Evolutionary conservation across 148 eudicot genomes (phyloP).

Genomic region (Heliamphora exappendiculata): DNA sequence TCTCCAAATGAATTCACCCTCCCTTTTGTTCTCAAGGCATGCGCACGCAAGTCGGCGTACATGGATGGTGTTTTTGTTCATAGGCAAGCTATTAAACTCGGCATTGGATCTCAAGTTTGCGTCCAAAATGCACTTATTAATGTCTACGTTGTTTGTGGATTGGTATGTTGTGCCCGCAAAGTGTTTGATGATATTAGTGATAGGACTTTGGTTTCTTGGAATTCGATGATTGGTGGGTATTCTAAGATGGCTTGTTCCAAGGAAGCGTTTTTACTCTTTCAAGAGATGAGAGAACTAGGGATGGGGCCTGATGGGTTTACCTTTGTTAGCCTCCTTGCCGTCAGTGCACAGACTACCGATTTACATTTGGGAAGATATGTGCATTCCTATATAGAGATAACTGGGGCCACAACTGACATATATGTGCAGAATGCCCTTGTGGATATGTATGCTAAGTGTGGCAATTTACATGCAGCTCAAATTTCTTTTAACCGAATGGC

Average conservation of each 20-base stretch:
- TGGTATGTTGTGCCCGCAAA: slow-evolving; percentile 17
- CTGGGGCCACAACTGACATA: slow-evolving; percentile 17
- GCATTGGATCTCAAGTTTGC: slow-evolving; percentile 22
- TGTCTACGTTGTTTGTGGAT: slow-evolving; percentile 26
- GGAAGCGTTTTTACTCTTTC: slow-evolving; percentile 28
- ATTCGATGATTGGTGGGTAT: slow-evolving; percentile 41
- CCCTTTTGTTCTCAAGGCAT: slow-evolving; percentile 38
- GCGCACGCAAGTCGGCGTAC: slow-evolving; percentile 11
- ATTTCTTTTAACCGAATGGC: slow-evolving; percentile 22
- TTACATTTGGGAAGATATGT: slow-evolving; percentile 21
- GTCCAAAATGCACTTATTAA: slow-evolving; percentile 29
- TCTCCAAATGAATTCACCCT: slow-evolving; percentile 33
- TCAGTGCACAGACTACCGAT: slow-evolving; percentile 25
- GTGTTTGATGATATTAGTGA: slow-evolving; percentile 27
- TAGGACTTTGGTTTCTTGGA: slow-evolving; percentile 37
- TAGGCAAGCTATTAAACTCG: slow-evolving; percentile 24
- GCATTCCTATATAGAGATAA: slow-evolving; percentile 24
- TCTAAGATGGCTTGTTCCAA: slow-evolving; percentile 21
- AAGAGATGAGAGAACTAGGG: slow-evolving; percentile 25
- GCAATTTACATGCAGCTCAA: slow-evolving; percentile 26
- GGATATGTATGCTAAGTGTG: slow-evolving; percentile 46
- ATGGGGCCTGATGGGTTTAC: slow-evolving; percentile 31
- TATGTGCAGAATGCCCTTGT: slow-evolving; percentile 36
- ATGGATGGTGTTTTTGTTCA: slow-evolving; percentile 22
- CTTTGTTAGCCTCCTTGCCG: slow-evolving; percentile 31